Percentiles rank a stretch among this genome's conserved stretches.
These are phyloP conservation scores for Bipolaris bicolor DNA, from an alignment of 2,329 filamentous ascomycete species.

Conservation along the genomic window DNA sequence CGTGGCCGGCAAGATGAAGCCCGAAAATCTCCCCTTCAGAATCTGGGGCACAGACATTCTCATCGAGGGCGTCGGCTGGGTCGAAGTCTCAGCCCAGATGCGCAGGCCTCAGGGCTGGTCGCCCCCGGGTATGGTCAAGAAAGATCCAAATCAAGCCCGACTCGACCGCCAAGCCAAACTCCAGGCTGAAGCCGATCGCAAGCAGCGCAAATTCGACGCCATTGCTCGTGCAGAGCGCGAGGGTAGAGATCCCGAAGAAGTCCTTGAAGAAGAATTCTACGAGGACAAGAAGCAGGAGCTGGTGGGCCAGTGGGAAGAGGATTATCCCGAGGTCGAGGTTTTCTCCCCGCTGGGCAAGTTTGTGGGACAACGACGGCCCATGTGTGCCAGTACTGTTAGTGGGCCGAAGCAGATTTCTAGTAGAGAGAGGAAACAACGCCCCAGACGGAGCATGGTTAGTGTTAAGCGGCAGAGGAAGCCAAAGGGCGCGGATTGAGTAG, in stretches of 20 bases:
- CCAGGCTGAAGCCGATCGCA: conserved; percentile 17
- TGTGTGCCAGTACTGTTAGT: conserved; percentile 71
- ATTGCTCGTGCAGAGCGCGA: conserved; percentile 16
- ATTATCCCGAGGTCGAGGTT: conserved; percentile 78
- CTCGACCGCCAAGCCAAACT: conserved; percentile 20
- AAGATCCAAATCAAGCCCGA: conserved; percentile 44
- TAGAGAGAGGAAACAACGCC: conserved; percentile 61
- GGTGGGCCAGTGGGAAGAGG: conserved; percentile 24
- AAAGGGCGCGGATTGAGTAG: background rate
- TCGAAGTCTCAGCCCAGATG: conserved; percentile 85
- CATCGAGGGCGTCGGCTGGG: conserved; percentile 91
- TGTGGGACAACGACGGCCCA: conserved; percentile 68
- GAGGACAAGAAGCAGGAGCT: conserved; percentile 22
- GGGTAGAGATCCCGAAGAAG: conserved; percentile 34
- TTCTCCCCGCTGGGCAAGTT: conserved; percentile 86
- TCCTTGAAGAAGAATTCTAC: conserved; percentile 39
- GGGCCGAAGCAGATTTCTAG: conserved; percentile 60
- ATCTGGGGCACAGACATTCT: conserved; percentile 83
- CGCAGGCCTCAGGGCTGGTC: conserved; percentile 54
- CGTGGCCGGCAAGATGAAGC: conserved; percentile 66
- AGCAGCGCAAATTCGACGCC: conserved; percentile 28
- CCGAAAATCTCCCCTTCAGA: conserved; percentile 76
- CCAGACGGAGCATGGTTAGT: conserved; percentile 71
- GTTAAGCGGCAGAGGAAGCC: conserved; percentile 44
- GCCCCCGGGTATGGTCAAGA: conserved; percentile 55